Evolutionary conservation across 805 yeast species (phyloP).

Genomic region (Cyberlindnera veronae): DNA sequence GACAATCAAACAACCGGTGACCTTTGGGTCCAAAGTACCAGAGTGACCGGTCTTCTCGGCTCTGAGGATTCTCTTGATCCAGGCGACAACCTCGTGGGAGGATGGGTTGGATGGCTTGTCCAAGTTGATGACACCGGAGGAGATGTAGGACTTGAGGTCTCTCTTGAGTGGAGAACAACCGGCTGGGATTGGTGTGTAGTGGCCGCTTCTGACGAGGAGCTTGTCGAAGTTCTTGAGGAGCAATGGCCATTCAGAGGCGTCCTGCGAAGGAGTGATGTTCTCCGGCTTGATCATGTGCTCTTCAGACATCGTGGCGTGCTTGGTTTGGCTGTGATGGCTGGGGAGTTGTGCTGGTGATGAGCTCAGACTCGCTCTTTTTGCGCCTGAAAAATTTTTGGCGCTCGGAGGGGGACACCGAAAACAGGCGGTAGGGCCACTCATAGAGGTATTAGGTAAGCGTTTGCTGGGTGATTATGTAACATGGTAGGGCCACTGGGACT

Average conservation of each 20-base stretch:
- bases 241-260: constrained; percentile 94
- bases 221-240: constrained; percentile 91
- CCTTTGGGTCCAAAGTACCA: constrained; percentile 98
- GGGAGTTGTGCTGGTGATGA: constrained; percentile 6
- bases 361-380: constrained; percentile 8
- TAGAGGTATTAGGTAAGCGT: constrained; percentile 1
- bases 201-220: constrained; percentile 91
- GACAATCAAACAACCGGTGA: constrained; percentile 97
- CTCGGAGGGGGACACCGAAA: neutral
- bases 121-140: constrained; percentile 94
- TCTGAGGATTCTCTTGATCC: constrained; percentile 95
- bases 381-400: constrained; percentile 19
- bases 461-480: constrained; percentile 2
- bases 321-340: neutral
- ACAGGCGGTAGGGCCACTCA: neutral
- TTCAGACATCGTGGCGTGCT: constrained; percentile 44
- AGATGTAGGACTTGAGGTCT: constrained; percentile 83
- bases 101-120: constrained; percentile 99
- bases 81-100: constrained; percentile 98
- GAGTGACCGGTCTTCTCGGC: constrained; percentile 98
- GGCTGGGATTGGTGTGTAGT: constrained; percentile 94
- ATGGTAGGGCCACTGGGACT: neutral
- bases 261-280: constrained; percentile 68
- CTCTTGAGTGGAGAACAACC: constrained; percentile 94
- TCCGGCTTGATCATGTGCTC: constrained; percentile 88